A percentile compares a stretch with the other conserved stretches of the same genome.
Evolutionary conservation across 495 filamentous ascomycete genomes (phyloP).

Genomic region (Podospora appendiculata): DNA sequence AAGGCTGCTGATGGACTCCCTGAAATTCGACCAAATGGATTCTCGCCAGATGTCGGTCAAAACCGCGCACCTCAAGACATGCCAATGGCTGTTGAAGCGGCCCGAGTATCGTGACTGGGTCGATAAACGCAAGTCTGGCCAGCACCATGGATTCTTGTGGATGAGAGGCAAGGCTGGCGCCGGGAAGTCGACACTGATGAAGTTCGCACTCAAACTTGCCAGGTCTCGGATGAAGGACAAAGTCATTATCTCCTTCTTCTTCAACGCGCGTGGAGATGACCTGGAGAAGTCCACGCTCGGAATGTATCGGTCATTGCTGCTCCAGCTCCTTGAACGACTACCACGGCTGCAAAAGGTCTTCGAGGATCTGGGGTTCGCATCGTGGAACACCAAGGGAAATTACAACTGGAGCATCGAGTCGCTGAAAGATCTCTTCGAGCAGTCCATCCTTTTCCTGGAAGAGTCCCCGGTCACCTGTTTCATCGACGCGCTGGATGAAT

Average conservation of each 20-base stretch:
- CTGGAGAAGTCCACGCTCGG: conserved; percentile 45
- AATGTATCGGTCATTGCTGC: conserved; percentile 48
- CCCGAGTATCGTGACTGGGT: conserved; percentile 42
- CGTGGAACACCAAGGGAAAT: conserved; percentile 8
- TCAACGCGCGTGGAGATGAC: conserved; percentile 27
- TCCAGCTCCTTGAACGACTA: conserved; percentile 22
- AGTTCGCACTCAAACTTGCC: conserved; percentile 18
- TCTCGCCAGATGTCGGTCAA: conserved; percentile 30
- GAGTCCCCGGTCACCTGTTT: conserved; percentile 19
- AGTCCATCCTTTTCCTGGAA: conserved; percentile 18
- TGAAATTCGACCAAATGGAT: conserved; percentile 32
- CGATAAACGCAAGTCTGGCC: conserved; percentile 17
- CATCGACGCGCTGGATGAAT: conserved; percentile 40
- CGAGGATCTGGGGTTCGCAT: conserved; percentile 7
- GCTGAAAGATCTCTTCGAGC: conserved; percentile 22
- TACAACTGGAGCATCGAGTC: conserved; percentile 18
- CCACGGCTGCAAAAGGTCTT: conserved; percentile 19
- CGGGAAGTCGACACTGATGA: conserved; percentile 43
- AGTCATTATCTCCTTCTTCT: conserved; percentile 20
- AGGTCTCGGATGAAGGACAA: conserved; percentile 5
- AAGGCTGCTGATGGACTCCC: conserved; percentile 16
- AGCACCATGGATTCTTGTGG: conserved; percentile 48
- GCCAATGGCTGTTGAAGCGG: conserved; percentile 39
- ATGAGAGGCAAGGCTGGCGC: conserved; percentile 50
- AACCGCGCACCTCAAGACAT: conserved; percentile 35